Evolutionary conservation across 306 rosid genomes (phyloP).

Genomic region (Acmispon strigosus): DNA sequence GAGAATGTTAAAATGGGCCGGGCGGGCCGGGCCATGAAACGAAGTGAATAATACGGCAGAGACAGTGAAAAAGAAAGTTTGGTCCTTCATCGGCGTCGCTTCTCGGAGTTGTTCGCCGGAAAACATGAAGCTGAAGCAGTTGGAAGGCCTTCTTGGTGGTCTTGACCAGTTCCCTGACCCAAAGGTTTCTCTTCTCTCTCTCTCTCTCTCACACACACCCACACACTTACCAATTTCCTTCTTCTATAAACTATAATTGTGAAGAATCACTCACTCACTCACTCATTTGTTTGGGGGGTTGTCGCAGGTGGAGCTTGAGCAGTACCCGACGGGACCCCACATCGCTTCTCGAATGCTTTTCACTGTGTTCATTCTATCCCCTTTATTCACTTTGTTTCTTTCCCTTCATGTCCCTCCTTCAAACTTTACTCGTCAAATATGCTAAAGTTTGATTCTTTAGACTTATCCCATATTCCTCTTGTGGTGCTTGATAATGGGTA

Average conservation of each 20-base stretch:
- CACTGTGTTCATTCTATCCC: constrained; percentile 37
- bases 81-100: neutral
- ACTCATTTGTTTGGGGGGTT: neutral
- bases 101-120: neutral
- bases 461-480: neutral
- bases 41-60: neutral
- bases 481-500: neutral
- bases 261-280: neutral
- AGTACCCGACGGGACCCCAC: constrained; percentile 96
- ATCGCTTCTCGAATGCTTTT: constrained; percentile 90
- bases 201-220: neutral
- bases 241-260: neutral
- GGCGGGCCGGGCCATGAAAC: neutral
- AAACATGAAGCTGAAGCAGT: constrained; percentile 84
- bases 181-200: constrained; percentile 37
- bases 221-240: neutral
- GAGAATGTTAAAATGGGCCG: too few relatives aligned
- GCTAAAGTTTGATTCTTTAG: constrained; percentile 22
- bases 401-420: neutral
- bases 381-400: neutral
- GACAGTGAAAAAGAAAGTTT: neutral
- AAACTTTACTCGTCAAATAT: neutral
- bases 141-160: constrained; percentile 63
- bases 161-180: constrained; percentile 81
- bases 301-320: constrained; percentile 72